Conservation (phyloP, 352 stramenopile genomes). For the Phytopythium vexans region DNA sequence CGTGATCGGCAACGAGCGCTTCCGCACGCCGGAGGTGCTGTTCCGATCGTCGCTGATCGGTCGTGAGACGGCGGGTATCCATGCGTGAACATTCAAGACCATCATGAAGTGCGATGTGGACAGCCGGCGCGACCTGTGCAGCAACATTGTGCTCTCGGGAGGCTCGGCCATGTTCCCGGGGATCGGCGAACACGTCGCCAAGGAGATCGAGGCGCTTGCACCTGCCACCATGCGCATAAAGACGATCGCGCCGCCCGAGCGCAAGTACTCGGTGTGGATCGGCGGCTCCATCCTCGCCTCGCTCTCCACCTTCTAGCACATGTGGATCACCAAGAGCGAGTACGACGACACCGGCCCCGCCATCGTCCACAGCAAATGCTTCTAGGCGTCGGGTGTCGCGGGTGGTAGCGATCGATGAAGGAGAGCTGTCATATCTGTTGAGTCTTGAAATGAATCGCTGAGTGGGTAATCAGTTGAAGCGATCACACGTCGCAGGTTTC, state of each 20-base stretch:
- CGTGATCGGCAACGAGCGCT: slow-evolving; percentile 95
- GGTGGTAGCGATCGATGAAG: neutral
- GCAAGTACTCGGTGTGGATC: slow-evolving; percentile 98
- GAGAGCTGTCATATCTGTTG: too few species aligned
- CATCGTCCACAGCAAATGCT: slow-evolving; percentile 7
- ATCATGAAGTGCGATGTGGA: slow-evolving; percentile 93
- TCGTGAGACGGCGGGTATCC: slow-evolving; percentile 79
- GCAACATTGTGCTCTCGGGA: slow-evolving; percentile 96
- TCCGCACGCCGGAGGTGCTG: slow-evolving; percentile 94
- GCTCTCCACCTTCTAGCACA: slow-evolving; percentile 3
- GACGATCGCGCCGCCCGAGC: slow-evolving; percentile 90
- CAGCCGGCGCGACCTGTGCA: slow-evolving; percentile 93
- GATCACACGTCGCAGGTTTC: too few species aligned
- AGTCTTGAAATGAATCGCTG: too few species aligned
- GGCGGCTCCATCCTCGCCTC: slow-evolving; percentile 89
- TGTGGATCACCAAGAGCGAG: slow-evolving; percentile 2
- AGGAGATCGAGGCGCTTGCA: slow-evolving; percentile 87
- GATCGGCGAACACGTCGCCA: slow-evolving; percentile 92
- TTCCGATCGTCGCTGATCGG: slow-evolving; percentile 95
- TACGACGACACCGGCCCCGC: neutral
- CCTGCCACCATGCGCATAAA: slow-evolving; percentile 96
- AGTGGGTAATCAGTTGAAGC: too few species aligned
- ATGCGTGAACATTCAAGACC: slow-evolving; percentile 68
- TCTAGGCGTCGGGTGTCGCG: neutral
- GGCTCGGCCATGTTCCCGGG: slow-evolving; percentile 96